Evolutionary conservation across 805 yeast genomes (phyloP), one percentile per base, ranked within the genome.

Genomic region (Myxozyma sirexii): DNA sequence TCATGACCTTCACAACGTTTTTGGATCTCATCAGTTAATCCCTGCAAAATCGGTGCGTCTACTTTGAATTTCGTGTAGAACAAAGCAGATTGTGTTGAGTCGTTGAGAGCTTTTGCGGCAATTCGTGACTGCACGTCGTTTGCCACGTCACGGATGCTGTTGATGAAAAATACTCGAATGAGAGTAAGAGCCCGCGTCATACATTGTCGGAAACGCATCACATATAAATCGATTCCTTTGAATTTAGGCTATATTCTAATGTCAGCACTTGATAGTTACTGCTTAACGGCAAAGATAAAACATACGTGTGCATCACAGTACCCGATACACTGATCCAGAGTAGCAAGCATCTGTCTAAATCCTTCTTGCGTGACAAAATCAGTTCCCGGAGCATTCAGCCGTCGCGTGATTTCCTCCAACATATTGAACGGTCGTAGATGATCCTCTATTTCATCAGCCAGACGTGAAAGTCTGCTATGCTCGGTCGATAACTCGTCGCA

Each of bases 181-280:
- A 93, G 76, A 0, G 94, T 84, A 48, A 90, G 78, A 1, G 96
- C 86, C 59, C 97, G 80, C 1, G 92, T 84, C 80, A 90, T 79
- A 68, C 97, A 89, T 67, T 89, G 96, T 62, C 88, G 83, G 74
- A 89, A 90, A 59, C 92, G 81, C 63, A 84, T 82, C 49, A 80
- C 80, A 70, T 88, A 90, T 1, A 83, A 69, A 27, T 85, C 93
- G 10, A 82, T 76, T 55, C 91, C 96, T 69, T 82, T 84, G 68
- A 87, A 87, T 58, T 84, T 84, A 5, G 77, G 72, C 60, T 59
- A 42, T 10, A 10, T 3, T 13, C n/a, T 33, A 17, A 17, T 15
- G 7, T 42, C 26, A 2, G 47, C 31, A n/a, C n/a, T n/a, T 21
- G 33, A 4, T 45, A 29, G 17, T 7, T 12, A 37, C 10, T 21